Evolutionary conservation across 495 filamentous ascomycete species (phyloP).

Genomic region (Trypethelium eluteriae): DNA sequence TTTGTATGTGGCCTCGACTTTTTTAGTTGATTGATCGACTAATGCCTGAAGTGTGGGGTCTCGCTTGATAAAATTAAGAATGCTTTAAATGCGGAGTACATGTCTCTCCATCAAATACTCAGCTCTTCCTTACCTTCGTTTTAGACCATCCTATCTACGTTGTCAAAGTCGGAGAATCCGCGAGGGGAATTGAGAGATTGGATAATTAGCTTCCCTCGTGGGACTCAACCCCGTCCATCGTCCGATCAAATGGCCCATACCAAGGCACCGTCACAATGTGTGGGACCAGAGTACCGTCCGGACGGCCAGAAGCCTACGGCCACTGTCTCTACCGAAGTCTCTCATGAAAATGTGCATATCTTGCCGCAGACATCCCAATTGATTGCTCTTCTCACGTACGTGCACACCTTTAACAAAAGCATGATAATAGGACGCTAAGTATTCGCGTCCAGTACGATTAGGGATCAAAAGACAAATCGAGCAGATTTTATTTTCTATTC

Average conservation of each 20-base stretch:
- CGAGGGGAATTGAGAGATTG: not conserved
- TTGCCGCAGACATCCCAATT: conserved; percentile 91
- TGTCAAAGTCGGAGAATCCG: too few relatives aligned
- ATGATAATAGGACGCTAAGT: not conserved
- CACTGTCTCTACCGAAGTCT: conserved; percentile 78
- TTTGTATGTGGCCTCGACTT: too few relatives aligned
- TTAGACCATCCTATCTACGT: too few relatives aligned
- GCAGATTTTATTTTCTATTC: conserved; percentile 99
- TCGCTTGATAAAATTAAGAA: too few relatives aligned
- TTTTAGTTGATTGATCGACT: too few relatives aligned
- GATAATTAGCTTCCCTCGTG: not conserved
- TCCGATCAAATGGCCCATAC: not conserved
- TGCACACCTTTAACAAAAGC: conserved; percentile 18
- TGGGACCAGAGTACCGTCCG: conserved; percentile 72
- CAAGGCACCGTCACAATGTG: conserved; percentile 45
- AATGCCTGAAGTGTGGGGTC: too few relatives aligned
- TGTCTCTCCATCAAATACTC: too few relatives aligned
- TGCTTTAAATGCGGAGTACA: too few relatives aligned
- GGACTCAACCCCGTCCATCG: not conserved
- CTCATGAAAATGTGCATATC: conserved; percentile 79
- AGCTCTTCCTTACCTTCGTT: too few relatives aligned
- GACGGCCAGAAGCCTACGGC: conserved; percentile 76
- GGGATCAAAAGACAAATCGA: conserved; percentile 76
- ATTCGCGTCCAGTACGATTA: conserved; percentile 65
- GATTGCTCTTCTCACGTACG: conserved; percentile 94